A percentile compares a stretch with the other conserved stretches of the same genome.
Evolutionary conservation across 2,329 filamentous ascomycete genomes (phyloP).

Genomic region (Exophiala xenobiotica): DNA sequence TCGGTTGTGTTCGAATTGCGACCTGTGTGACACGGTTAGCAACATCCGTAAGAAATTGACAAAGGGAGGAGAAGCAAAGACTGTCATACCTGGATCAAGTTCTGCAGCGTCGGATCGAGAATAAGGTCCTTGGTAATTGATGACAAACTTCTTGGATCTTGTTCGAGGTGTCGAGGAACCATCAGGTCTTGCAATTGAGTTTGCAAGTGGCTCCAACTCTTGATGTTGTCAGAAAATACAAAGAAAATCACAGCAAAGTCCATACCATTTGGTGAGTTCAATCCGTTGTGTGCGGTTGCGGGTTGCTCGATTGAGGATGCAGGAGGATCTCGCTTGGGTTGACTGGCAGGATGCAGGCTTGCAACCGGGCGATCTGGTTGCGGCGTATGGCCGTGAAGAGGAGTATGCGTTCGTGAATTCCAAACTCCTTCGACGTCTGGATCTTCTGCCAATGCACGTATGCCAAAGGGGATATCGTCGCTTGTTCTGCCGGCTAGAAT

Average conservation of each 20-base stretch:
- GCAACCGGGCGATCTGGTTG: constrained; percentile 2
- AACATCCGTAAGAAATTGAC: constrained; percentile 1
- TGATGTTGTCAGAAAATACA: constrained; percentile 6
- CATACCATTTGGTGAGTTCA: constrained; percentile 14
- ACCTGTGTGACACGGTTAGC: constrained; percentile 22
- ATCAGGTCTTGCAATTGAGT: constrained; percentile 1
- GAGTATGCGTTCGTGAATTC: constrained; percentile 57
- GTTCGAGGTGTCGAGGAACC: constrained; percentile 1
- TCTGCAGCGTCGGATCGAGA: constrained; percentile 9
- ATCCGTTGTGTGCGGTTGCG: constrained; percentile 10
- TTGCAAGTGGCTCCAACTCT: constrained; percentile 8
- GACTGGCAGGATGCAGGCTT: neutral
- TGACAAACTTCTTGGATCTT: constrained; percentile 18
- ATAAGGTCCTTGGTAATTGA: constrained; percentile 22
- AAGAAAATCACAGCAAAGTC: neutral
- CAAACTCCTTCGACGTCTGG: constrained; percentile 83
- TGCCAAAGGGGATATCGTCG: constrained; percentile 77
- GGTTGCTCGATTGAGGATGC: constrained; percentile 10
- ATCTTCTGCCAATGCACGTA: constrained; percentile 79
- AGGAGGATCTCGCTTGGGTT: constrained; percentile 7
- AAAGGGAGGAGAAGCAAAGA: neutral
- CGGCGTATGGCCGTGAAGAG: constrained; percentile 21
- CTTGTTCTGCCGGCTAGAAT: constrained; percentile 53
- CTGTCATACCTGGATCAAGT: constrained; percentile 11
- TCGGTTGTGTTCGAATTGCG: neutral